Conservation (phyloP, 2,329 filamentous ascomycete species). For the Venturia nashicola region DNA sequence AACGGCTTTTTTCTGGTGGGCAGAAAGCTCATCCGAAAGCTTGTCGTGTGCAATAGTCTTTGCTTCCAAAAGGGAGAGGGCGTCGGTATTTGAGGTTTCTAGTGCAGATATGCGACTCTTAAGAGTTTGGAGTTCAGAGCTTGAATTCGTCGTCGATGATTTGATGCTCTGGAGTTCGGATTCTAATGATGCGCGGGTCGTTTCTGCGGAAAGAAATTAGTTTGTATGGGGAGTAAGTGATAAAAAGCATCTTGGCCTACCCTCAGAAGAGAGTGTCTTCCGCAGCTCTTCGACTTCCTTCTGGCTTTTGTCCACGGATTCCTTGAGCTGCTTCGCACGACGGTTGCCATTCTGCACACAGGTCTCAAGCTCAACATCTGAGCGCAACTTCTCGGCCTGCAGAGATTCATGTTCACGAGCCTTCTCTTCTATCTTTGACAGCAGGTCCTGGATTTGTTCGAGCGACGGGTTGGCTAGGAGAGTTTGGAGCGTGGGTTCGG, state of each 20-base stretch:
- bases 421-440: slow-evolving; percentile 64
- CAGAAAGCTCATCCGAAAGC: slow-evolving; percentile 72
- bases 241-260: slow-evolving; percentile 35
- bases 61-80: slow-evolving; percentile 74
- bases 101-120: slow-evolving; percentile 75
- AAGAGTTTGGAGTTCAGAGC: slow-evolving; percentile 63
- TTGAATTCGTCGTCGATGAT: slow-evolving; percentile 58
- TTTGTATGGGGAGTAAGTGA: background rate
- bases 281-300: slow-evolving; percentile 74
- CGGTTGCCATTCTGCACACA: slow-evolving; percentile 73
- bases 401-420: slow-evolving; percentile 72
- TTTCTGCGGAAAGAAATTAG: slow-evolving; percentile 44
- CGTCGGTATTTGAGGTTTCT: slow-evolving; percentile 86
- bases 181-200: slow-evolving; percentile 59
- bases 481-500: slow-evolving; percentile 49
- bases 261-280: slow-evolving; percentile 70
- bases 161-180: slow-evolving; percentile 71
- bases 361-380: slow-evolving; percentile 89
- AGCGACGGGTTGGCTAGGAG: slow-evolving; percentile 57
- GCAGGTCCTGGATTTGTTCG: slow-evolving; percentile 64
- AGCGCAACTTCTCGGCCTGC: slow-evolving; percentile 74
- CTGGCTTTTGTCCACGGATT: slow-evolving; percentile 68
- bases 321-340: slow-evolving; percentile 69
- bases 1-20: slow-evolving; percentile 79
- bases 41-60: slow-evolving; percentile 80